Percentiles rank a stretch among this genome's conserved stretches.
Conservation (phyloP, 1,284 basidiomycete genomes). For the Heliocybe sulcata region DNA sequence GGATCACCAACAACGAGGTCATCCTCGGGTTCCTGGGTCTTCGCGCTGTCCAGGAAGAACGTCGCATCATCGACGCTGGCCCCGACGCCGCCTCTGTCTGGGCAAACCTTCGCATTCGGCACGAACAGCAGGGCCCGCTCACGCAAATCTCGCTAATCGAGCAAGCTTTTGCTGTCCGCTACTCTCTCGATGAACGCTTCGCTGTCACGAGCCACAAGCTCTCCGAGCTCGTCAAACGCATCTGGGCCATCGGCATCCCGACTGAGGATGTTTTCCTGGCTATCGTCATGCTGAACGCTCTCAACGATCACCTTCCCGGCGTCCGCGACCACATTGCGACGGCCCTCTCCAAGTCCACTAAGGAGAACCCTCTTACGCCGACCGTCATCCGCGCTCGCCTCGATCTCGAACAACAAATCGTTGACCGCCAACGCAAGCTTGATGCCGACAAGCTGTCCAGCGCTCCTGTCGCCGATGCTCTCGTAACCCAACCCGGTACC, state of each 20-base stretch:
- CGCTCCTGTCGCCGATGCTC: neutral
- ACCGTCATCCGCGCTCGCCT: constrained; percentile 6
- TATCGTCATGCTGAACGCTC: constrained; percentile 7
- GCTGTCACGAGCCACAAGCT: constrained; percentile 2
- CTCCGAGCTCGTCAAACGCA: constrained; percentile 4
- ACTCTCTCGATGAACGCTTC: neutral
- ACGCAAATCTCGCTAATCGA: constrained; percentile 9
- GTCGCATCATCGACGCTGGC: neutral
- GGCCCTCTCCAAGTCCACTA: neutral
- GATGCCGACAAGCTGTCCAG: too few species aligned
- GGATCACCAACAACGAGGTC: neutral
- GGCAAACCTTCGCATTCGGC: constrained; percentile 4
- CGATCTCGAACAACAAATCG: constrained; percentile 6
- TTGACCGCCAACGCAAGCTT: neutral
- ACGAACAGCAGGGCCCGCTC: constrained; percentile 9
- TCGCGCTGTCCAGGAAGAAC: neutral
- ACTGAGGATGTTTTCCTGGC: constrained; percentile 4
- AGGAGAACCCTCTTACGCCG: neutral
- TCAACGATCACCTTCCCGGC: constrained; percentile 3
- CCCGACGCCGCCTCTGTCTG: neutral
- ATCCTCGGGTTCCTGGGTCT: neutral
- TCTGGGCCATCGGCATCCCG: constrained; percentile 10
- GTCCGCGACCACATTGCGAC: constrained; percentile 7
- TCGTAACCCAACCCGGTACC: neutral
- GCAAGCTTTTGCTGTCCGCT: constrained; percentile 6